Percentiles rank a stretch among this genome's conserved stretches.
Evolutionary conservation across 2,329 filamentous ascomycete genomes (phyloP).

Genomic region (Epichloe scottii): DNA sequence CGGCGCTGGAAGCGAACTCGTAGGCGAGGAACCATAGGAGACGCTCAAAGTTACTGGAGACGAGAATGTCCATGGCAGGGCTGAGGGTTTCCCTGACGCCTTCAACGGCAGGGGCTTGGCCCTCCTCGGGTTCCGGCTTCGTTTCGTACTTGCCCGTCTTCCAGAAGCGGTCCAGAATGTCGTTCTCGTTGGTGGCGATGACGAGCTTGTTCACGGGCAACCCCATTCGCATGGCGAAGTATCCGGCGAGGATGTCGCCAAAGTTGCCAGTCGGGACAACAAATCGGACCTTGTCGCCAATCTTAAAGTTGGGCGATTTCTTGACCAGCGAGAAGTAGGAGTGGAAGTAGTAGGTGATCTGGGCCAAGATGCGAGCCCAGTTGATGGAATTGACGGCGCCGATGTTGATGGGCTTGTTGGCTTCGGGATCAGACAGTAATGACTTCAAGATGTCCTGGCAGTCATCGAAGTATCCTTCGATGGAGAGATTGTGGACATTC

Average conservation of each 20-base stretch:
- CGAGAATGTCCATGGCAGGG: slow-evolving; percentile 95
- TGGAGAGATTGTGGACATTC: slow-evolving; percentile 86
- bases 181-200: slow-evolving; percentile 93
- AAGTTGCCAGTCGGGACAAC: slow-evolving; percentile 96
- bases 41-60: slow-evolving; percentile 93
- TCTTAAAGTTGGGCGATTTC: slow-evolving; percentile 44
- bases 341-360: slow-evolving; percentile 95
- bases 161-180: slow-evolving; percentile 94
- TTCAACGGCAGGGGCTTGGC: slow-evolving; percentile 44
- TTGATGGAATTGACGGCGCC: slow-evolving; percentile 97
- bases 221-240: slow-evolving; percentile 85
- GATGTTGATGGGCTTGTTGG: slow-evolving; percentile 71
- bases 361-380: slow-evolving; percentile 86
- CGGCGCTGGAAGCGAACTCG: slow-evolving; percentile 46
- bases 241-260: slow-evolving; percentile 85
- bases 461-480: slow-evolving; percentile 88
- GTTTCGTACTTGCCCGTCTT: slow-evolving; percentile 84
- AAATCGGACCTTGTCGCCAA: slow-evolving; percentile 63
- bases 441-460: slow-evolving; percentile 96
- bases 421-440: slow-evolving; percentile 73
- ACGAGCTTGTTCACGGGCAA: slow-evolving; percentile 79
- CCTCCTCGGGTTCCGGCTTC: slow-evolving; percentile 39
- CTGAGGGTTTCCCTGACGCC: slow-evolving; percentile 85
- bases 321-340: slow-evolving; percentile 74
- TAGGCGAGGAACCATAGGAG: slow-evolving; percentile 87